Conservation (phyloP, 768 basidiomycete genomes). For the Psilocybe tampanensis region DNA sequence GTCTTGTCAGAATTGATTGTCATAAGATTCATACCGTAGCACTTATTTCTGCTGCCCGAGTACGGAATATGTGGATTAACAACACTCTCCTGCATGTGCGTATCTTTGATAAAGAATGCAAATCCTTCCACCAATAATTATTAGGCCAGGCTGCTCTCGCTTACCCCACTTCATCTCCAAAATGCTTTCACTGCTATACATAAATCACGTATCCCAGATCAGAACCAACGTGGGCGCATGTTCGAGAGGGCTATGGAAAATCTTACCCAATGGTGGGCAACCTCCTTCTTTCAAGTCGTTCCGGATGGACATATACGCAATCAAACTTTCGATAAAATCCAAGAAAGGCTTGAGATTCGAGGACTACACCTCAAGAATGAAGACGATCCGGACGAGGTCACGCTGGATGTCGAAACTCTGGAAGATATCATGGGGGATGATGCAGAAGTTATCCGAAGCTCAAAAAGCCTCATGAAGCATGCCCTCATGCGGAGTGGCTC, state of each 20-base stretch:
- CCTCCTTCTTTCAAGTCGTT: constrained; percentile 65
- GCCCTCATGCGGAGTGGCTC: constrained; percentile 79
- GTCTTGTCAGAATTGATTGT: constrained; percentile 72
- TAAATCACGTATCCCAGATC: constrained; percentile 80
- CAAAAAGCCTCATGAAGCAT: constrained; percentile 94
- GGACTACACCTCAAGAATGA: constrained; percentile 30
- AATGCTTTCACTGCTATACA: constrained; percentile 81
- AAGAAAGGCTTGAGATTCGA: constrained; percentile 39
- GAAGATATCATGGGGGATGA: constrained; percentile 53
- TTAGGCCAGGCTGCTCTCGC: constrained; percentile 87
- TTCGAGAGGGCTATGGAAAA: constrained; percentile 82
- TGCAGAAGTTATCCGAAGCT: constrained; percentile 69
- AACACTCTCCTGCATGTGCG: constrained; percentile 80
- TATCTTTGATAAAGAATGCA: constrained; percentile 1
- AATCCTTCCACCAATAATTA: background rate
- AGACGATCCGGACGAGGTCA: constrained; percentile 24
- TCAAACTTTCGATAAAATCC: constrained; percentile 77
- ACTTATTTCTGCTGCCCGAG: constrained; percentile 72
- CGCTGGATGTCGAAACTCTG: constrained; percentile 43
- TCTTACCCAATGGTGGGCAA: constrained; percentile 85
- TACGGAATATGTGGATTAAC: constrained; percentile 85
- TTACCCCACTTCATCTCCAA: constrained; percentile 81
- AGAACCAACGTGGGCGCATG: constrained; percentile 77
- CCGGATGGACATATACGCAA: constrained; percentile 71
- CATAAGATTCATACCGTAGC: constrained; percentile 90